Evolutionary conservation across 257 asterid species (phyloP), one percentile per base, ranked within the genome.

Genomic region (Capsicum baccatum): DNA sequence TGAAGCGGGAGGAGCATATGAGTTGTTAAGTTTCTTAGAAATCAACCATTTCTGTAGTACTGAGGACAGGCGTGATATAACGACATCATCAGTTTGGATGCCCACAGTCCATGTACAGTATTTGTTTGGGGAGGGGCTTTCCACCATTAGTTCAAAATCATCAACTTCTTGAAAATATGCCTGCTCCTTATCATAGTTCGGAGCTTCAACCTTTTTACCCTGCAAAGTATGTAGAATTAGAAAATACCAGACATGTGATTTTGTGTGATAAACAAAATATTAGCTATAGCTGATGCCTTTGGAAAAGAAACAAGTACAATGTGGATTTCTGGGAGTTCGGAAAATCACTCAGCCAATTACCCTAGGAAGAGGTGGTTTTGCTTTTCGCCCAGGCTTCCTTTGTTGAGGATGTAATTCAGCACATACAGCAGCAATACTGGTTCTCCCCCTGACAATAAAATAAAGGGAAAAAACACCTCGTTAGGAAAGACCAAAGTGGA

Each of bases 111-210:
- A 96, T 79, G 97, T 92, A 86, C 87, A 58, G 69, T 90, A 82
- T 87, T 90, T 96, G 92, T 94, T 94, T 5, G 99, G 98, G 78
- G 99, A 96, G 85, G 98, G 99, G 88, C 99, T 96, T 87, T 96
- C 97, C 89, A 90, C 98, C 87, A 92, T 86, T 90, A 96, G 88
- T 84, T 96, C 98, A 84, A 87, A 96, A 84, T 94, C 93, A 91
- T 94, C 99, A 85, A 96, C 95, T 89, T 96, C 99, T 84, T 94
- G 86, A 88, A 94, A 94, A 88, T 97, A 97, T 60, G 91, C 97
- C 81, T 86, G 91, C 88, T 92, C 98, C 84, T 90, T 91, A 50
- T 92, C 96, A 26, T 56, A 97, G 85, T 89, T 95, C 39, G 94
- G 92, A 83, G 88, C 88, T 79, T 89, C 92, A 80, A 66, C 59